Evolutionary conservation across 2,329 filamentous ascomycete species (phyloP), one percentile per base, ranked within the genome.

Genomic region (Penicillium janthinellum): DNA sequence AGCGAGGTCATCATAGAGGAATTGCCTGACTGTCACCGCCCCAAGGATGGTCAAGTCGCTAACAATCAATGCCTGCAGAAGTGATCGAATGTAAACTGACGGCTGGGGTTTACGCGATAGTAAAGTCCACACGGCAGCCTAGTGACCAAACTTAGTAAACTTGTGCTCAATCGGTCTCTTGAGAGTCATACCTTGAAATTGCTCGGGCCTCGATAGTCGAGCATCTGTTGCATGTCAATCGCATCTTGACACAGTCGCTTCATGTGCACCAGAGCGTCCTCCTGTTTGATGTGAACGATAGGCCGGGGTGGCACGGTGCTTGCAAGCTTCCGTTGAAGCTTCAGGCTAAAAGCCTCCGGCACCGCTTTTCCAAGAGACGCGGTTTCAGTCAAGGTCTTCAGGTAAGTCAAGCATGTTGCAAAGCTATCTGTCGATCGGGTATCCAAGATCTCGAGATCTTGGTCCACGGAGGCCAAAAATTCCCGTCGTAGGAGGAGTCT

Each of bases 231-330:
- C 20, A 89, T 82, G 66, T 93, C 88, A 28, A 85, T 79, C 1
- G 88, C 89, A 73, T 96, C 91, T 57, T 84, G 80, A 62, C 90
- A 90, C 31, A 97, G 78, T 47, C 87, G 85, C 58, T 83, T 83
- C 63, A 97, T 82, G 66, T 91, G 88, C 20, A 78, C 78, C 63
- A 89, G 84, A 0, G 92, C 90, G 68, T 91, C 88, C 14, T 88
- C 84, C 66, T 91, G 89, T 28, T 84, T 86, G 2, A 93, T 73
- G 55, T 91, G 84, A 11, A 97, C 90, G 67, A 97, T 94, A 0
- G 94, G 93, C 8, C 94, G 86, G 7, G 95, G 95, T 4, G 95
- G 95, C 69, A 97, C 93, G 0, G 92, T 97, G 67, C 92, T 97
- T 0, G 95, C 93, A 35, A 99, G 82, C 63, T 90, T 90, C n/a